Evolutionary conservation across 176 grass and related monocot genomes (phyloP).

Genomic region (Musa schizocarpa): DNA sequence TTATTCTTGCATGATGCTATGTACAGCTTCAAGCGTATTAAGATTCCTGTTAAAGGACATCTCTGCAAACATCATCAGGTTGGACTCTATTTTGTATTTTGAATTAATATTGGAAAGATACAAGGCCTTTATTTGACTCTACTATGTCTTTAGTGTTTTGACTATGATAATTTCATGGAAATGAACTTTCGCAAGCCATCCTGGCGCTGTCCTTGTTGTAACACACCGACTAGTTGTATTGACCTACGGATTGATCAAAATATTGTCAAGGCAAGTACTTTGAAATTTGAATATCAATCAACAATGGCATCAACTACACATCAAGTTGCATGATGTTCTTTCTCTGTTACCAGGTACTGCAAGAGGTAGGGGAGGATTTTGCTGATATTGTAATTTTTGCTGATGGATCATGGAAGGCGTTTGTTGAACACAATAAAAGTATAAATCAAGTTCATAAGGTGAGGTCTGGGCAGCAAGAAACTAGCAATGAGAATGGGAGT

Average conservation of each 20-base stretch:
- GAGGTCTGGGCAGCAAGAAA: slow-evolving; percentile 11
- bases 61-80: slow-evolving; percentile 98
- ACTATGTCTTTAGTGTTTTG: slow-evolving; percentile 66
- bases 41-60: slow-evolving; percentile 64
- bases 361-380: slow-evolving; percentile 48
- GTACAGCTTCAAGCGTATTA: slow-evolving; percentile 72
- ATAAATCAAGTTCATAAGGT: slow-evolving; percentile 30
- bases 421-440: slow-evolving; percentile 42
- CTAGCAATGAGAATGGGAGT: slow-evolving; percentile 25
- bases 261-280: slow-evolving; percentile 68
- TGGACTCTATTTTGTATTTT: slow-evolving; percentile 23
- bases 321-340: slow-evolving; percentile 9
- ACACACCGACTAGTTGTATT: slow-evolving; percentile 48
- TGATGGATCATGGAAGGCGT: slow-evolving; percentile 73
- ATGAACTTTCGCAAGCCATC: slow-evolving; percentile 79
- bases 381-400: slow-evolving; percentile 47
- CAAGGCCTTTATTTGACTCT: slow-evolving; percentile 13
- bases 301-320: slow-evolving; percentile 14
- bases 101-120: neutral
- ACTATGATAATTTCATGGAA: slow-evolving; percentile 91
- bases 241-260: slow-evolving; percentile 72
- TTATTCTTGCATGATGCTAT: slow-evolving; percentile 13
- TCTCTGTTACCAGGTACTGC: slow-evolving; percentile 44
- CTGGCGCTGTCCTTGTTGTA: slow-evolving; percentile 88
- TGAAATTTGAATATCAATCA: neutral